phyloP scores from a whole-genome alignment of 169 alveolate species.

The Cryptosporidium sp. region DNA sequence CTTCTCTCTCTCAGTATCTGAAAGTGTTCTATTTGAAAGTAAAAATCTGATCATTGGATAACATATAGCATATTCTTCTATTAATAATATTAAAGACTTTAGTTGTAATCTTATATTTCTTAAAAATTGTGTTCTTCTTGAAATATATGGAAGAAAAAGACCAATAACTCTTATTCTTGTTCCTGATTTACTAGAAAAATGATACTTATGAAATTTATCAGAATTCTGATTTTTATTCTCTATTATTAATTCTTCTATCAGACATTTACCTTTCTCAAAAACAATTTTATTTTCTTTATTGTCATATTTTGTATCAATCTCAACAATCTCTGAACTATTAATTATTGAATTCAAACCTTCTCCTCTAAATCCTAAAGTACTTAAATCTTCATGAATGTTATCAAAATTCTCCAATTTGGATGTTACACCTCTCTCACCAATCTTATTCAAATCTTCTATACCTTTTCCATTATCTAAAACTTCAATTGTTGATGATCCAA shows the following conservation, averaged over 20 bases:
- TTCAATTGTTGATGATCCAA: slow-evolving; percentile 90
- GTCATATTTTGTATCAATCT: slow-evolving; percentile 80
- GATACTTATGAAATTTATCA: not conserved
- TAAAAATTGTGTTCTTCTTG: slow-evolving; percentile 60
- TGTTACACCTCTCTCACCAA: slow-evolving; percentile 90
- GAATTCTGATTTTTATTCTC: not conserved
- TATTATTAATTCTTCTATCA: not conserved
- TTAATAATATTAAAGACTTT: slow-evolving; percentile 30
- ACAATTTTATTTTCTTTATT: slow-evolving; percentile 34
- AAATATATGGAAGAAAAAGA: slow-evolving; percentile 36
- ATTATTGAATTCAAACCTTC: slow-evolving; percentile 89
- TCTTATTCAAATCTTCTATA: slow-evolving; percentile 81
- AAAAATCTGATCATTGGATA: slow-evolving; percentile 54
- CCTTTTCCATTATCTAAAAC: slow-evolving; percentile 95
- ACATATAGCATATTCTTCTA: slow-evolving; percentile 73
- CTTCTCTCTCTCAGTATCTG: slow-evolving; percentile 43
- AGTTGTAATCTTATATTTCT: slow-evolving; percentile 29
- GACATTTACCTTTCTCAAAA: slow-evolving; percentile 25
- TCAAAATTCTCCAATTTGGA: slow-evolving; percentile 92
- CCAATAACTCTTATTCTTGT: slow-evolving; percentile 48
- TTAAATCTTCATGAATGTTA: slow-evolving; percentile 87
- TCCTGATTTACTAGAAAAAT: slow-evolving; percentile 15
- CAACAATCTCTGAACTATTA: slow-evolving; percentile 78
- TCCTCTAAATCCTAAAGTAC: slow-evolving; percentile 96
- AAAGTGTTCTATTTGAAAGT: slow-evolving; percentile 27